Conservation (phyloP, 495 filamentous ascomycete species). For the Penicillium coprophilum region DNA sequence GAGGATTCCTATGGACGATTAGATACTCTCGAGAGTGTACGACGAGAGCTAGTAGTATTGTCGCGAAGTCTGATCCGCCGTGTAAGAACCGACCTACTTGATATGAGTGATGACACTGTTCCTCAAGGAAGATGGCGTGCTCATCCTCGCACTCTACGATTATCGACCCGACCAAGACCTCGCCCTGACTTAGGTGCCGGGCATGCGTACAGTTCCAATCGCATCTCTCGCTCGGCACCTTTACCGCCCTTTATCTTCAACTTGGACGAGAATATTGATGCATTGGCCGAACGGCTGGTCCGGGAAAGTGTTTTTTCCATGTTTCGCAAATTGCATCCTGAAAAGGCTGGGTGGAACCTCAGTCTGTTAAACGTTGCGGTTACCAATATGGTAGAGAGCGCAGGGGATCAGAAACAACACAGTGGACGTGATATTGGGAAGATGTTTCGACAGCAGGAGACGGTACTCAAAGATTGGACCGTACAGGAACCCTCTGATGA, state of each 20-base stretch:
- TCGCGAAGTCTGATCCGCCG: slow-evolving; percentile 69
- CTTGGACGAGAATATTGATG: slow-evolving; percentile 54
- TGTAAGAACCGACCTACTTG: slow-evolving; percentile 74
- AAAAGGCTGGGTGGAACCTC: slow-evolving; percentile 70
- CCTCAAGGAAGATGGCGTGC: slow-evolving; percentile 58
- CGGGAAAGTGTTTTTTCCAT: slow-evolving; percentile 62
- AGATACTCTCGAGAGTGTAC: slow-evolving; percentile 57
- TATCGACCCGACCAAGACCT: slow-evolving; percentile 70
- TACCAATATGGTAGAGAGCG: slow-evolving; percentile 74
- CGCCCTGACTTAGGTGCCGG: slow-evolving; percentile 53
- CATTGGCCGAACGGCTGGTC: slow-evolving; percentile 66
- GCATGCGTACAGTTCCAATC: slow-evolving; percentile 50
- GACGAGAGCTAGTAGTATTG: slow-evolving; percentile 62
- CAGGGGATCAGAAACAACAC: slow-evolving; percentile 49
- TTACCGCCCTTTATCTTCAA: slow-evolving; percentile 69
- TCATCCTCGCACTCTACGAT: slow-evolving; percentile 67
- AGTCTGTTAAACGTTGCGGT: slow-evolving; percentile 84
- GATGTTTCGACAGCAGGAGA: slow-evolving; percentile 71
- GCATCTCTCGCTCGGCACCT: slow-evolving; percentile 66
- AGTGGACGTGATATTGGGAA: slow-evolving; percentile 59
- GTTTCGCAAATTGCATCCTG: slow-evolving; percentile 72
- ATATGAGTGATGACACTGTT: slow-evolving; percentile 42
- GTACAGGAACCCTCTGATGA: slow-evolving; percentile 14
- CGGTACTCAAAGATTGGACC: slow-evolving; percentile 61
- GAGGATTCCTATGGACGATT: slow-evolving; percentile 83